Conservation (phyloP, 805 yeast species). For the Yamadazyma takamatsuzukensis region DNA sequence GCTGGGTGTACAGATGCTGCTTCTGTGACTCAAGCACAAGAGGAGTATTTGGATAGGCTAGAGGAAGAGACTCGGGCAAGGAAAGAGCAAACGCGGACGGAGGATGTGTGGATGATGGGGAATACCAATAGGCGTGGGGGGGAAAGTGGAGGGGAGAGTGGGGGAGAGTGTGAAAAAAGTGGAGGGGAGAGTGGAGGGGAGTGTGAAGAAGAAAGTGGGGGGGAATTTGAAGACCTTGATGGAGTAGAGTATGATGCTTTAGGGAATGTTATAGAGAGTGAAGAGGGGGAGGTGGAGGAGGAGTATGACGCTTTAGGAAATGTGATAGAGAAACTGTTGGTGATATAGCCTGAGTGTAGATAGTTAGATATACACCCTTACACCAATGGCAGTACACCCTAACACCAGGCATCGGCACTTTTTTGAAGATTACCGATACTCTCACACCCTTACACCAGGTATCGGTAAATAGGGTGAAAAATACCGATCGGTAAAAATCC, state of each 20-base stretch:
- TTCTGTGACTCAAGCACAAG: slow-evolving; percentile 69
- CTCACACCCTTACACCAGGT: too few relatives aligned
- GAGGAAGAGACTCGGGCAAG: slow-evolving; percentile 66
- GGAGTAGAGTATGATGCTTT: slow-evolving; percentile 6
- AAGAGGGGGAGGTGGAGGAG: slow-evolving; percentile 10
- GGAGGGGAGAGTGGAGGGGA: slow-evolving; percentile 12
- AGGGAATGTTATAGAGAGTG: slow-evolving; percentile 8
- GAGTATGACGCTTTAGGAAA: slow-evolving; percentile 20
- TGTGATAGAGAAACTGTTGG: slow-evolving; percentile 11
- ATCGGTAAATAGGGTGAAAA: too few relatives aligned
- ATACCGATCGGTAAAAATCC: too few relatives aligned
- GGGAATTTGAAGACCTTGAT: slow-evolving; percentile 9
- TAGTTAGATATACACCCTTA: too few relatives aligned
- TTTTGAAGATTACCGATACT: too few relatives aligned
- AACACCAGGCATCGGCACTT: too few relatives aligned
- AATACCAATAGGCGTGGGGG: slow-evolving; percentile 73
- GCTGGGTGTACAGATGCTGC: slow-evolving; percentile 77
- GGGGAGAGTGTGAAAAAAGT: slow-evolving; percentile 5
- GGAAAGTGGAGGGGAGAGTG: too few relatives aligned
- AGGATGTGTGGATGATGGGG: slow-evolving; percentile 76
- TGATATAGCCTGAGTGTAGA: too few relatives aligned
- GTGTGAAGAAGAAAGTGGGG: slow-evolving; percentile 12
- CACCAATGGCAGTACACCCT: too few relatives aligned
- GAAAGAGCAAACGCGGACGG: slow-evolving; percentile 47
- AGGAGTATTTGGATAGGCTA: slow-evolving; percentile 63